A percentile compares a stretch with the other conserved stretches of the same genome.
Evolutionary conservation across 371 early-diverging fungal genomes (phyloP).

Genomic region (Mucor saturninus): DNA sequence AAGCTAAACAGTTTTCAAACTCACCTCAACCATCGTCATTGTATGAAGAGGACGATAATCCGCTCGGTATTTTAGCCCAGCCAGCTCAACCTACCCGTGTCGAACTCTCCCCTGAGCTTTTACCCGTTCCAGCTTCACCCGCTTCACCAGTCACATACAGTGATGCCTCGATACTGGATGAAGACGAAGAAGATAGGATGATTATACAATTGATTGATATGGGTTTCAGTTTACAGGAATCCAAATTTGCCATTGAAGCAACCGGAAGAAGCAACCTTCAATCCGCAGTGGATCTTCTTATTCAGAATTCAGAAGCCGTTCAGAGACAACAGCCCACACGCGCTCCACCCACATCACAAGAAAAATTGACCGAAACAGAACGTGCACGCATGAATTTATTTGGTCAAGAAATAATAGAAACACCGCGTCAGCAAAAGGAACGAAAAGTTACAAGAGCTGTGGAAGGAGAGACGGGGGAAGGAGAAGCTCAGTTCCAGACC

Average conservation of each 20-base stretch:
- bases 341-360: background rate
- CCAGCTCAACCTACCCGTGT: constrained; percentile 22
- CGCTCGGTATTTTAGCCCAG: constrained; percentile 45
- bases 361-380: constrained; percentile 16
- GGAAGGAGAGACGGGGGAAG: background rate
- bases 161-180: background rate
- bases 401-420: constrained; percentile 5
- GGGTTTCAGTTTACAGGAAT: constrained; percentile 75
- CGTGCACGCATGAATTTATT: constrained; percentile 25
- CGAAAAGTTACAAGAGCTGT: background rate
- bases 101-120: constrained; percentile 5
- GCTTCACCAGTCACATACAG: background rate
- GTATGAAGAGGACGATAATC: constrained; percentile 43
- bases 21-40: constrained; percentile 7
- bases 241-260: constrained; percentile 69
- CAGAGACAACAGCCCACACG: constrained; percentile 10
- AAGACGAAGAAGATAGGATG: constrained; percentile 17
- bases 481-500: constrained; percentile 35
- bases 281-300: constrained; percentile 66
- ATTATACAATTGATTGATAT: constrained; percentile 74
- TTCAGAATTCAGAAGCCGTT: constrained; percentile 58
- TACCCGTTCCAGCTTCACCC: background rate
- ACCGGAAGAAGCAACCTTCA: constrained; percentile 64
- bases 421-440: too few species aligned
- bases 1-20: constrained; percentile 1